Conservation (phyloP, 306 rosid genomes). For the Dryas octopetala region DNA sequence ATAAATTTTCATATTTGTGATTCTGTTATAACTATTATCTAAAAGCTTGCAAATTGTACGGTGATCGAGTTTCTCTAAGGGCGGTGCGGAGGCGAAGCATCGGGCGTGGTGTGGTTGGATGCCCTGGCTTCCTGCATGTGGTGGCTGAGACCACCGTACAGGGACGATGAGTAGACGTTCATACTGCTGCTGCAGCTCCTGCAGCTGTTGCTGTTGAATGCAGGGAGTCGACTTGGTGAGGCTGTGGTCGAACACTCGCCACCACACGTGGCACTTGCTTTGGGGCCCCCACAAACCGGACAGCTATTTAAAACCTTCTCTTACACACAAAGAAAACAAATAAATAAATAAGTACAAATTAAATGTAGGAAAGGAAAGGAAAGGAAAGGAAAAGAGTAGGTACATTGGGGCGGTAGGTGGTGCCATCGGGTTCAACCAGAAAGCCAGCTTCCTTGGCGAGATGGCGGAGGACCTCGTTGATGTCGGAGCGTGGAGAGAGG, state of each 20-base stretch:
- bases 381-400: not conserved
- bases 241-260: conserved; percentile 41
- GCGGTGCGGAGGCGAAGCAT: conserved; percentile 24
- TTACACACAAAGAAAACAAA: not conserved
- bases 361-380: not conserved
- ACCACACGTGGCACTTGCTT: conserved; percentile 23
- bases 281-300: conserved; percentile 35
- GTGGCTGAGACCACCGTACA: conserved; percentile 1
- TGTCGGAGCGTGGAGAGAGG: conserved; percentile 49
- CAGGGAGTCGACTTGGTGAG: conserved; percentile 21
- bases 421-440: conserved; percentile 44
- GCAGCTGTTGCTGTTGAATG: not conserved
- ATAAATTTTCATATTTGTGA: too few relatives aligned
- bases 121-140: conserved; percentile 33
- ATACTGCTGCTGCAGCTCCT: not conserved
- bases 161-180: not conserved
- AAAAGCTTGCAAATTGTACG: not conserved
- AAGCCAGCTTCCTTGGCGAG: conserved; percentile 58
- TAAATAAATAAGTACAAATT: not conserved
- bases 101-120: conserved; percentile 29
- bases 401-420: conserved; percentile 44
- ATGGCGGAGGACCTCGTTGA: conserved; percentile 51
- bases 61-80: not conserved
- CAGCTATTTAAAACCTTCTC: conserved; percentile 40
- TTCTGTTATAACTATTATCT: too few relatives aligned